Evolutionary conservation across 768 basidiomycete species (phyloP).

Genomic region (Lentinula guzmanii): DNA sequence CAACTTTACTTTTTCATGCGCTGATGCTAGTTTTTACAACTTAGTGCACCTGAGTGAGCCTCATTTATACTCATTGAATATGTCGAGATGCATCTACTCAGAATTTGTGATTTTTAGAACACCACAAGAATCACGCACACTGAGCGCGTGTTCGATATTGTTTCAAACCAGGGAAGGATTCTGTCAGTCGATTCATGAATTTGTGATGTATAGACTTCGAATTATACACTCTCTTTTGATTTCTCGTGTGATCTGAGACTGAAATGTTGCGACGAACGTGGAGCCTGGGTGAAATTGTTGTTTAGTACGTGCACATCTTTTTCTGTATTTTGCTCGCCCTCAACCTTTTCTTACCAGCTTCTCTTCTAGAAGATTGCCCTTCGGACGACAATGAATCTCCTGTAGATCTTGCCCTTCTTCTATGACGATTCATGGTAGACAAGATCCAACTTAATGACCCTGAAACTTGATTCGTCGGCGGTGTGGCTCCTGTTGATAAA

Average conservation of each 20-base stretch:
- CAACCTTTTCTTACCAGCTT: too few species aligned
- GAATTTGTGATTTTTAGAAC: slow-evolving; percentile 41
- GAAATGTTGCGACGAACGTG: not conserved
- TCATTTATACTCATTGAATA: not conserved
- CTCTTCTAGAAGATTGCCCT: too few species aligned
- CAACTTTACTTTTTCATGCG: not conserved
- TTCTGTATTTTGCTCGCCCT: too few species aligned
- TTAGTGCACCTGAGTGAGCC: slow-evolving; percentile 81
- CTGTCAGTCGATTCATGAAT: not conserved
- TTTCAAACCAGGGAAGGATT: not conserved
- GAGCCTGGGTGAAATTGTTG: too few species aligned
- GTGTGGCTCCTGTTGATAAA: too few species aligned
- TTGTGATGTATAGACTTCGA: not conserved
- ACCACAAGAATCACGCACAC: slow-evolving; percentile 90
- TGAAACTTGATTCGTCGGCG: too few species aligned
- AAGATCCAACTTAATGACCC: too few species aligned
- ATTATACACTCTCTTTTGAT: not conserved
- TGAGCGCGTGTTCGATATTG: slow-evolving; percentile 23
- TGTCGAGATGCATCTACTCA: not conserved
- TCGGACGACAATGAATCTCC: too few species aligned
- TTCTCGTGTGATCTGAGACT: not conserved
- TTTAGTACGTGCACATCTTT: too few species aligned
- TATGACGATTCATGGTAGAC: too few species aligned
- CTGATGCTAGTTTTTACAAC: slow-evolving; percentile 8
- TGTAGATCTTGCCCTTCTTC: too few species aligned